Base-by-base conservation (phyloP, 345 rosid species). In the Populus simonii region DNA sequence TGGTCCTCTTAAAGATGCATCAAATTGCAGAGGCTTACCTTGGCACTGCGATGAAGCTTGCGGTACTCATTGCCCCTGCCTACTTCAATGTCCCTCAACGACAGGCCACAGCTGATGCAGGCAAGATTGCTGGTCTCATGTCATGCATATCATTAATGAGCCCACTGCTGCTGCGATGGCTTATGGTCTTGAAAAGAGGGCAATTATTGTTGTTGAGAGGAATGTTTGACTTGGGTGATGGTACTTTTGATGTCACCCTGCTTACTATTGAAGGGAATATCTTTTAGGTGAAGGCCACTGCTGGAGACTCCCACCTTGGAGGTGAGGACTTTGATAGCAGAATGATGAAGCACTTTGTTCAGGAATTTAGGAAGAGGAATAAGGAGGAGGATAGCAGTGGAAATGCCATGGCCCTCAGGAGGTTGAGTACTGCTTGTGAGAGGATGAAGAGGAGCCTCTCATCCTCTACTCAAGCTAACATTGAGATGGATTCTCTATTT, bases 391-490 rank as follows among this genome's bases (percentile, higher is more conserved):
- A 85, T 41, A 86, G 81, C 33, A 70, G 66, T 17, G 86, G 83
- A 25, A 81, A 76, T 57, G 84, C 85, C 0, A 83, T 85, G 75
- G 83, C 89, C 67, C 83, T 86, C 29, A 83, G 87, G 75, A 78
- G 87, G 67, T 53, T 89, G 78, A 87, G 88, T 72, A 85, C 84
- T 3, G 70, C 88, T 39, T 87, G 89, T 45, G 88, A 89, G 69
- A 85, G 86, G 71, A 88, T 88, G 1, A 89, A 87, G 79, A 86
- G 88, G 80, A 85, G 82, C 16, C 83, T 89, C 55, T 87, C 91
- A 11, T 89, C 88, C 15, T 82, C 88, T 23, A 86, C 88, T 27
- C 89, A 27, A 27, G 27, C 27, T 27, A 27, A 85, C 8, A 84
- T 87, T 0, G 88, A 86, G 65, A 85, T 89, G 1, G 91, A 87